A percentile compares a stretch with the other conserved stretches of the same genome.
Evolutionary conservation across 352 stramenopile species (phyloP).

Genomic region (Elongisporangium senticosum): DNA sequence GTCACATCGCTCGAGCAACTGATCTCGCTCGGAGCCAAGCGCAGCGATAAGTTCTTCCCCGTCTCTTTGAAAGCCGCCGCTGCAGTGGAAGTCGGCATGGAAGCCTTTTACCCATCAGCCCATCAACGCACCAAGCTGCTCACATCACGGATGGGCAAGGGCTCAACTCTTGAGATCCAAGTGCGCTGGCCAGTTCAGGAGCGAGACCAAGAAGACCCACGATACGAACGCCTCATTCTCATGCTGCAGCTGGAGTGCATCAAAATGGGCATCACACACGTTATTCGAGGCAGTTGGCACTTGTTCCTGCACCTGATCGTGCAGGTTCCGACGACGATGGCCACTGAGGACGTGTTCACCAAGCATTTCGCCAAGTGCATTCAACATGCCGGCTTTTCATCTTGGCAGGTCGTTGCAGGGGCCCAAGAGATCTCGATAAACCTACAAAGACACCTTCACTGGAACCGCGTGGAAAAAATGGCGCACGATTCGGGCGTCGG

Average conservation of each 20-base stretch:
- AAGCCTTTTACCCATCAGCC: constrained; percentile 83
- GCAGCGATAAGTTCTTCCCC: constrained; percentile 71
- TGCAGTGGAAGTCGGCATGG: constrained; percentile 79
- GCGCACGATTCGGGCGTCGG: constrained; percentile 75
- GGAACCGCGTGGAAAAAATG: constrained; percentile 87
- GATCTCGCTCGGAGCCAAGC: constrained; percentile 75
- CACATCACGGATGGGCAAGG: constrained; percentile 77
- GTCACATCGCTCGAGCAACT: constrained; percentile 66
- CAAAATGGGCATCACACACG: constrained; percentile 54
- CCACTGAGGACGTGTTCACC: constrained; percentile 57
- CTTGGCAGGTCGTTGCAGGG: constrained; percentile 79
- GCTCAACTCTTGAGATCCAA: constrained; percentile 79
- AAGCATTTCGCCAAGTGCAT: constrained; percentile 75
- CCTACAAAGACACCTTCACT: constrained; percentile 82
- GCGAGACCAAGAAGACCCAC: constrained; percentile 80
- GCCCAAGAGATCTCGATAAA: constrained; percentile 86
- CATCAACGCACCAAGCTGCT: constrained; percentile 77
- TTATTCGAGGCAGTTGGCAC: constrained; percentile 72
- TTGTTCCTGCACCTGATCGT: constrained; percentile 86
- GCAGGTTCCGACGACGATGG: constrained; percentile 37
- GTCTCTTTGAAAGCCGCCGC: constrained; percentile 81
- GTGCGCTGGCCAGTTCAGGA: constrained; percentile 85
- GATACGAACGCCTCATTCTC: constrained; percentile 82
- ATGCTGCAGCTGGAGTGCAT: constrained; percentile 86
- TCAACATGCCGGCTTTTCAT: constrained; percentile 74